phyloP scores from a whole-genome alignment of 2,329 filamentous ascomycete genomes.

The Penicillium palitans region DNA sequence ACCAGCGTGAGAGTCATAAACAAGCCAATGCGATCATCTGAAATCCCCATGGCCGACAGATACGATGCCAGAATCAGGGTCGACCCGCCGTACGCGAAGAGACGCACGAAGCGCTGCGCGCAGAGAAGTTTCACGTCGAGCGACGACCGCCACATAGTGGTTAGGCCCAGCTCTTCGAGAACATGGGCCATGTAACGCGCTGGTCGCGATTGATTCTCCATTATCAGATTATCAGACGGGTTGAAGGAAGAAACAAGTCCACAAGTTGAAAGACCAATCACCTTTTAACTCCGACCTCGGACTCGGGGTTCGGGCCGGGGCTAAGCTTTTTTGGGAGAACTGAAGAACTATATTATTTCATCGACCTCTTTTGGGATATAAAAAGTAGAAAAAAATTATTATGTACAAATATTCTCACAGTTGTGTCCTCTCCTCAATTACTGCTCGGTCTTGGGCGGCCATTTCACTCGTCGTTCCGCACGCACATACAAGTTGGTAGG shows the following conservation, averaged over 20 bases:
- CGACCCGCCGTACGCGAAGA: conserved; percentile 64
- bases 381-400: neutral
- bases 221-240: neutral
- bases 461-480: conserved; percentile 27
- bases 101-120: conserved; percentile 50
- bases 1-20: conserved; percentile 65
- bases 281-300: conserved; percentile 2
- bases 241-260: neutral
- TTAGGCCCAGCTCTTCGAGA: conserved; percentile 38
- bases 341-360: neutral
- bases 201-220: conserved; percentile 7
- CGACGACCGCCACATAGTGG: conserved; percentile 40
- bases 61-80: conserved; percentile 64
- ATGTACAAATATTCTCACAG: neutral
- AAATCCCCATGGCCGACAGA: conserved; percentile 56
- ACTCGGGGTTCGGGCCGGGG: neutral
- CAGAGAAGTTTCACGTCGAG: conserved; percentile 43
- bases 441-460: conserved; percentile 24
- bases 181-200: conserved; percentile 11
- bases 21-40: conserved; percentile 61
- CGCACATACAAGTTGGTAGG: conserved; percentile 31
- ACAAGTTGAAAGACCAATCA: neutral
- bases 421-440: neutral
- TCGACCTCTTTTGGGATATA: neutral
- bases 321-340: conserved; percentile 3